Base-by-base conservation (phyloP, 176 grass and related monocot genomes). In the Neostapfia colusana region DNA sequence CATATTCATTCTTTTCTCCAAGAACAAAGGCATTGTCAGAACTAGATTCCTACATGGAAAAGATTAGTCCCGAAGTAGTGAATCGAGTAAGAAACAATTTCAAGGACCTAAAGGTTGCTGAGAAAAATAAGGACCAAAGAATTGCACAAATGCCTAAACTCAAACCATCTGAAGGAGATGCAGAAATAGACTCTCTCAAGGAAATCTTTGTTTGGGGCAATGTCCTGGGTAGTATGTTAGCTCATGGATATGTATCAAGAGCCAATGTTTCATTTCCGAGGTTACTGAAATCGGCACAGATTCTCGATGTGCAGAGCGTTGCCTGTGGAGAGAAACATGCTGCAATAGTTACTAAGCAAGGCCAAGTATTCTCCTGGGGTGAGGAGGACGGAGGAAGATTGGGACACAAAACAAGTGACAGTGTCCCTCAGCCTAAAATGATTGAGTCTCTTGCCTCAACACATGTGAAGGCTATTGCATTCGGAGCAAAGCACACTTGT, bases 361-460 rank as follows among this genome's bases (percentile, higher is more conserved):
- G 95, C 50, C 87, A 99, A 73, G 89, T 99, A 43, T 99, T 99
- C 71, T 92, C 89, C 37, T 99, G 95, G 95, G 92, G 91, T 27
- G 83, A 87, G 81, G 95, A 92, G 40, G 89, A 81, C 43, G 69
- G 85, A 38, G 91, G 85, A 27, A 92, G 83, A 87, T 75, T 95
- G 63, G 89, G 83, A 49, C 91, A 99, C 78, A 92, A 88, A 86
- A 63, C 83, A 37, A 84, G 82, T 74, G 75, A 83, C 51, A 73
- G 54, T 69, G 75, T 88, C n/a, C 75, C 83, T 38, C 46, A 84
- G 60, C 93, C 85, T 69, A 97, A 80, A 78, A 79, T 89, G 61
- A 81, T 96, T 7, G 82, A 92, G n/a, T 92, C 95, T 5, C 87
- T 99, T 72, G 63, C 85, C 62, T 84, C 65, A 58, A 90, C 75